Base-by-base conservation (phyloP, 2,329 filamentous ascomycete species). In the Ascochyta pisi region DNA sequence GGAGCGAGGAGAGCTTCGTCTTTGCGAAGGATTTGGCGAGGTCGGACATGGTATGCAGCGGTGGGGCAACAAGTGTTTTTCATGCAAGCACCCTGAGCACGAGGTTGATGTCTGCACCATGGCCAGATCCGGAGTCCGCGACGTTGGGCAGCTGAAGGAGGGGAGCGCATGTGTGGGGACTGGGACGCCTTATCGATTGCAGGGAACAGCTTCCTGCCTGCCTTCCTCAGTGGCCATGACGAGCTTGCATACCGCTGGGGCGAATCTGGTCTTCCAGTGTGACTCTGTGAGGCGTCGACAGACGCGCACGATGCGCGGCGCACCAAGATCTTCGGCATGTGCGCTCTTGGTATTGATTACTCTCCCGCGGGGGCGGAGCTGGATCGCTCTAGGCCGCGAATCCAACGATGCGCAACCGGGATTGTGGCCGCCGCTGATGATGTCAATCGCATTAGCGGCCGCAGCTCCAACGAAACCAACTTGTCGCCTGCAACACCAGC, bases 11-110 rank as follows among this genome's bases (percentile, higher is more conserved):
- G 60, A 94, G 81, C 77, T 91, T 91, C 51, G 89, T 82, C 78
- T 90, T 92, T 60, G 88, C 89, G 80, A 92, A 94, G 55, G 87
- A 83, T 75, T 87, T 88, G 74, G 92, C 90, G 57, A 94, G 83
- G 67, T 92, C 88, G 73, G 90, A 94, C 91, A 96, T 96, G 52
- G 41, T 19, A 19, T 68, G 33, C n/a, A 31, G 26, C 22, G 27
- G 23, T 8, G 16, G 24, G 24, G 10, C 16, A 19, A 8, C 2
- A 33, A 13, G 22, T 5, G 3, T 8, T 26, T 38, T 27, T 19
- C 34, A 39, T 44, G 43, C n/a, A 12, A 26, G 22, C 16, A 15
- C 37, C 26, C 43, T 23, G 35, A 37, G 23, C 42, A n/a, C 16
- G 24, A 37, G 27, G 23, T 27, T 37, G 31, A 50, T 27, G 47